phyloP scores from a whole-genome alignment of 2,329 filamentous ascomycete species.

The Cercospora citrullina region DNA sequence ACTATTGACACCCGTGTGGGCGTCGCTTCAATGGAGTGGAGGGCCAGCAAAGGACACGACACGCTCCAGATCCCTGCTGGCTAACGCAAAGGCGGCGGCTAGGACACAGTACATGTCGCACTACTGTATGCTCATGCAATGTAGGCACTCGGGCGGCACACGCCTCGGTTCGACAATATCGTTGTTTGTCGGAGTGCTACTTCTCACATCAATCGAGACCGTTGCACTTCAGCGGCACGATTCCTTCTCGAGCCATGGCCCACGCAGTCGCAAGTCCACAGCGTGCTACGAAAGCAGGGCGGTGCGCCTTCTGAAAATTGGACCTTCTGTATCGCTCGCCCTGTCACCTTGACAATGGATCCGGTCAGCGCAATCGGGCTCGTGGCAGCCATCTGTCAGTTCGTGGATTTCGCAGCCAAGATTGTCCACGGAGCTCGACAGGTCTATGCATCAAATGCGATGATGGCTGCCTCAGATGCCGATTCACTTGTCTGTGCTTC shows the following conservation, averaged over 20 bases:
- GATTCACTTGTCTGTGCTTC: not conserved
- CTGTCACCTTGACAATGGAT: not conserved
- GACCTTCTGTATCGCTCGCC: no score
- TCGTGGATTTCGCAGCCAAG: not conserved
- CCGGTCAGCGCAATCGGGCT: not conserved
- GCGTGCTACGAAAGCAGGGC: not conserved
- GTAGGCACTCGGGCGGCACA: not conserved
- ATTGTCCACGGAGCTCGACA: not conserved
- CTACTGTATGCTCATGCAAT: not conserved
- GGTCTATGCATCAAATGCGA: not conserved
- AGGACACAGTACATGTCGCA: not conserved
- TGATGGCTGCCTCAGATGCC: not conserved
- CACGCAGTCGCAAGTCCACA: not conserved
- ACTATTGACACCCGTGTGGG: not conserved
- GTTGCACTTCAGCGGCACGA: not conserved
- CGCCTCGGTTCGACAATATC: not conserved
- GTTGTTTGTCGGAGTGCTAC: no score
- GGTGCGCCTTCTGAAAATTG: not conserved
- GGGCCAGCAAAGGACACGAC: not conserved
- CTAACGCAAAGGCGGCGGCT: not conserved
- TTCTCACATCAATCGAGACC: not conserved
- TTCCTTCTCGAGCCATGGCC: not conserved
- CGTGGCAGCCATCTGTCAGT: not conserved
- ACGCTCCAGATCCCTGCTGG: not conserved
- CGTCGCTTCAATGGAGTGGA: not conserved